These are phyloP conservation scores for Colletotrichum eleusines DNA, from an alignment of 2,329 filamentous ascomycete species.

Conservation along the genomic window DNA sequence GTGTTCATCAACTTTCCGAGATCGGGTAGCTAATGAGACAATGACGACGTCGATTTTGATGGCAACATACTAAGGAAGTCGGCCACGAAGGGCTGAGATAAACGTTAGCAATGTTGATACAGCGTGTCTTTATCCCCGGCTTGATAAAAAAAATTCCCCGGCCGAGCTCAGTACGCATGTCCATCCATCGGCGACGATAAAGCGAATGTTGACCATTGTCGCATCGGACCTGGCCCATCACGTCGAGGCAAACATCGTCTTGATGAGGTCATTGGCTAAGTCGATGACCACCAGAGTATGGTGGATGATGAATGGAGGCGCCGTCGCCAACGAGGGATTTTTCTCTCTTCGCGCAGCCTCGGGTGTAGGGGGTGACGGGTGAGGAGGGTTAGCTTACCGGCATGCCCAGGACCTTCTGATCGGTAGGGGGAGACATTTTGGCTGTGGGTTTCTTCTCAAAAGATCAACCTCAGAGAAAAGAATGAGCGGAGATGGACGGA, in stretches of 20 bases:
- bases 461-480: constrained; percentile 63
- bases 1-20: not conserved
- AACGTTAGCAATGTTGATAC: constrained; percentile 50
- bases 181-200: constrained; percentile 22
- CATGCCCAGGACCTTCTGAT: constrained; percentile 74
- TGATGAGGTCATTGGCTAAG: constrained; percentile 28
- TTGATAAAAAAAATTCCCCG: not conserved
- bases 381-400: constrained; percentile 64
- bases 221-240: not conserved
- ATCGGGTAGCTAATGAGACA: not conserved
- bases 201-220: constrained; percentile 10
- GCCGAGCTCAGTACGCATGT: not conserved
- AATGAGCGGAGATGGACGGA: constrained; percentile 72
- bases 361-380: constrained; percentile 33
- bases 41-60: not conserved
- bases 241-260: not conserved
- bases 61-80: constrained; percentile 96
- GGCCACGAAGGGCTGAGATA: constrained; percentile 85
- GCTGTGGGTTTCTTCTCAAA: constrained; percentile 56
- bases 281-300: not conserved
- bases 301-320: constrained; percentile 40
- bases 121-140: not conserved
- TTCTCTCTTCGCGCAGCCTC: constrained; percentile 43
- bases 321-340: constrained; percentile 47
- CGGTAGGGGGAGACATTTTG: constrained; percentile 67